phyloP scores from a whole-genome alignment of 768 basidiomycete genomes.

The Paxillus ammoniavirescens region DNA sequence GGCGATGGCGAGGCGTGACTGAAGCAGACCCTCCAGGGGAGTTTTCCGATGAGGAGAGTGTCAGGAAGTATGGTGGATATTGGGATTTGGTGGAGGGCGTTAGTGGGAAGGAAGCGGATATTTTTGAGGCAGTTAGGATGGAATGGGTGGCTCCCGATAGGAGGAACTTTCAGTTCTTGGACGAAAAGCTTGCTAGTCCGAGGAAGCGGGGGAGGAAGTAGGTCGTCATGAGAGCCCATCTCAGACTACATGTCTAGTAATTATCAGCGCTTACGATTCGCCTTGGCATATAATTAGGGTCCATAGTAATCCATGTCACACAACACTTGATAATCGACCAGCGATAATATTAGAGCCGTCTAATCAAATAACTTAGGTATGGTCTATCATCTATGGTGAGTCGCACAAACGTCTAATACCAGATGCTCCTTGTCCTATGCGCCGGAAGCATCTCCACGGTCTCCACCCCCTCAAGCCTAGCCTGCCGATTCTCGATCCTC shows the following conservation, averaged over 20 bases:
- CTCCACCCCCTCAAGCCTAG: constrained; percentile 56
- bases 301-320: background rate
- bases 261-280: background rate
- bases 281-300: background rate
- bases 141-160: constrained; percentile 27
- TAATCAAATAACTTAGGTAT: constrained; percentile 9
- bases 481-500: constrained; percentile 61
- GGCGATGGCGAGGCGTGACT: constrained; percentile 45
- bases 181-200: background rate
- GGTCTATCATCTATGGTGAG: background rate
- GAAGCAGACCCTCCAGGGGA: background rate
- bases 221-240: background rate
- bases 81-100: constrained; percentile 21
- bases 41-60: constrained; percentile 1
- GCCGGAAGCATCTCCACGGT: constrained; percentile 60
- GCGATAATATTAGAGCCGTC: constrained; percentile 5
- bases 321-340: background rate
- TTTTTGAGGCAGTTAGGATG: constrained; percentile 24
- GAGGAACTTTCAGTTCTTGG: constrained; percentile 22
- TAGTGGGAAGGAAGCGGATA: constrained; percentile 25
- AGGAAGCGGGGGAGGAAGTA: constrained; percentile 2
- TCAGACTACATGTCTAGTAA: background rate
- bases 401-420: constrained; percentile 55
- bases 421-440: constrained; percentile 80
- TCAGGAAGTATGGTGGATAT: constrained; percentile 14